Evolutionary conservation across 257 asterid species (phyloP).

Genomic region (Schizonepeta tenuifolia): DNA sequence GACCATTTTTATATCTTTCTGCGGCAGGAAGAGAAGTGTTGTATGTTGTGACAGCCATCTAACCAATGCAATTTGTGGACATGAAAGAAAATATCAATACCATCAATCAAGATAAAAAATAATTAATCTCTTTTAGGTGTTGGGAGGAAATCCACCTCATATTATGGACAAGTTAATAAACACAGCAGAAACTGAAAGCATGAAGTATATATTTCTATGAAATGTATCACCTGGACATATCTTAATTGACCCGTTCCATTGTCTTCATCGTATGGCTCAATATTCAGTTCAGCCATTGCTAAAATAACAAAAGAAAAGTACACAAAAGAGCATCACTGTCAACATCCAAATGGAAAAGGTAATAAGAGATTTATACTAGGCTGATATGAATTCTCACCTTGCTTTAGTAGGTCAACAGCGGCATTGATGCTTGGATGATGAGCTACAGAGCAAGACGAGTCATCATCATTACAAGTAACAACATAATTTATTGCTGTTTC

Average conservation of each 20-base stretch:
- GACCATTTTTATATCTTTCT: slow-evolving; percentile 80
- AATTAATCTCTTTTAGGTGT: neutral
- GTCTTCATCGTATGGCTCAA: slow-evolving; percentile 90
- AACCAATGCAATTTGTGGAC: slow-evolving; percentile 24
- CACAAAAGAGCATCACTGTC: slow-evolving; percentile 24
- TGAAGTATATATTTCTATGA: slow-evolving; percentile 14
- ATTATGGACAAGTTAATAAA: neutral
- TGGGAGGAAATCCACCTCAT: neutral
- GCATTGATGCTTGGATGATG: slow-evolving; percentile 94
- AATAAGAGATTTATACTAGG: slow-evolving; percentile 13
- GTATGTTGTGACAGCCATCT: slow-evolving; percentile 97
- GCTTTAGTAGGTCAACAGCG: slow-evolving; percentile 76
- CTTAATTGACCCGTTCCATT: slow-evolving; percentile 85
- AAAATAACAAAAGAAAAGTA: slow-evolving; percentile 14
- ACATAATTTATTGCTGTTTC: neutral
- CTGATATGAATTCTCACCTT: slow-evolving; percentile 46
- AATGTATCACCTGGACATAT: slow-evolving; percentile 77
- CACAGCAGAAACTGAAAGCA: slow-evolving; percentile 8
- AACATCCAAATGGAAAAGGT: neutral
- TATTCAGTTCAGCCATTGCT: slow-evolving; percentile 69
- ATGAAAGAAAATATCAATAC: slow-evolving; percentile 13
- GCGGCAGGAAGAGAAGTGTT: slow-evolving; percentile 81
- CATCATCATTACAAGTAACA: slow-evolving; percentile 16
- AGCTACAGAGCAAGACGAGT: slow-evolving; percentile 52
- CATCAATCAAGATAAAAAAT: neutral